Percentiles rank a stretch among this genome's conserved stretches.
These are phyloP conservation scores for Diplosphaera chodatii DNA, from an alignment of 139 green algal genomes.

Conservation along the genomic window DNA sequence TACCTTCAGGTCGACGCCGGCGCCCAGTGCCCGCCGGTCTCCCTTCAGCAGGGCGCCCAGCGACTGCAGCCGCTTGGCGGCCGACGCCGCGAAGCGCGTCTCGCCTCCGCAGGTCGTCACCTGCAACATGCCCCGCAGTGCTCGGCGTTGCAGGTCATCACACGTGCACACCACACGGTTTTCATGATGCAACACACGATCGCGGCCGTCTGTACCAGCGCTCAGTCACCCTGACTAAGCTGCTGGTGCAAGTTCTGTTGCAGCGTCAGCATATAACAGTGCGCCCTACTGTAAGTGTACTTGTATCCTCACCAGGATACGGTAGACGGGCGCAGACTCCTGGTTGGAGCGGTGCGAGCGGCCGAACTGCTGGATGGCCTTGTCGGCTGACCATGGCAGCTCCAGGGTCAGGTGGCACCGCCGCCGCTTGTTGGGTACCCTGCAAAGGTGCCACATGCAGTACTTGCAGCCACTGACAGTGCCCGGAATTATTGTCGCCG, in stretches of 20 bases:
- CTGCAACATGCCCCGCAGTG: too few relatives aligned
- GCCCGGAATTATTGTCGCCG: too few relatives aligned
- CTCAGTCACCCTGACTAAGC: too few relatives aligned
- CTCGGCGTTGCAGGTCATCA: neutral
- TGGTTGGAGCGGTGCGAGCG: slow-evolving; percentile 52
- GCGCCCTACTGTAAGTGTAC: too few relatives aligned
- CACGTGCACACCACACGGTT: too few relatives aligned
- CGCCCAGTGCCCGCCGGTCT: slow-evolving; percentile 34
- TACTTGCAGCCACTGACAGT: too few relatives aligned
- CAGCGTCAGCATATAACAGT: too few relatives aligned
- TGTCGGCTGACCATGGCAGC: slow-evolving; percentile 62
- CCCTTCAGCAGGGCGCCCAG: slow-evolving; percentile 26
- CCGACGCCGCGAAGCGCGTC: slow-evolving; percentile 25
- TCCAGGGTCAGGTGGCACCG: slow-evolving; percentile 56
- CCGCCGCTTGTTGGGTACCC: slow-evolving; percentile 37
- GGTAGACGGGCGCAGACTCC: slow-evolving; percentile 24
- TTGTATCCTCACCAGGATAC: slow-evolving; percentile 15
- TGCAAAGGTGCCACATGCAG: too few relatives aligned
- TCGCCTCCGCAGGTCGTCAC: slow-evolving; percentile 21
- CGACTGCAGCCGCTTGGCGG: slow-evolving; percentile 26
- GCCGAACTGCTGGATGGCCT: slow-evolving; percentile 81
- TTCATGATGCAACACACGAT: too few relatives aligned
- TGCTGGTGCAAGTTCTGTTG: too few relatives aligned
- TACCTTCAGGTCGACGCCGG: slow-evolving; percentile 33
- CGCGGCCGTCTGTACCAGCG: too few relatives aligned